phyloP scores from a whole-genome alignment of 2,329 filamentous ascomycete genomes.

The Coniella lustricola region DNA sequence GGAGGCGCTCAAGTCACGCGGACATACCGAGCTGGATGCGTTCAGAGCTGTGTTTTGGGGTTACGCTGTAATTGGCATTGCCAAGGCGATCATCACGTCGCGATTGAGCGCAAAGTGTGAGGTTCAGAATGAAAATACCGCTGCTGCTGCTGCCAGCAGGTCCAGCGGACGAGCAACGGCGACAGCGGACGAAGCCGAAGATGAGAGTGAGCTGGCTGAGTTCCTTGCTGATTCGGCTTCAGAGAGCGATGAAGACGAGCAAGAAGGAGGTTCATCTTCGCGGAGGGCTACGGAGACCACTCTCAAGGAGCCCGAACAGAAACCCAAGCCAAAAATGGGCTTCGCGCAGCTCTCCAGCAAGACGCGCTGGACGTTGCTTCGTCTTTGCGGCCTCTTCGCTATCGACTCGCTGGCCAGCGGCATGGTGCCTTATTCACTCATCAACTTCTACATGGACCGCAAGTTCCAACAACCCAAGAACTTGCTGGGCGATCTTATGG shows the following conservation, averaged over 20 bases:
- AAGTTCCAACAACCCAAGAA: conserved; percentile 35
- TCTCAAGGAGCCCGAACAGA: too few relatives aligned
- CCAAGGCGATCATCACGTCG: conserved; percentile 49
- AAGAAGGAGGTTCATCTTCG: not conserved
- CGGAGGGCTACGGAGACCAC: too few relatives aligned
- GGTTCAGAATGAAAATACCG: conserved; percentile 15
- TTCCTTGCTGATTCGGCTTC: not conserved
- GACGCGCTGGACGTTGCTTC: conserved; percentile 32
- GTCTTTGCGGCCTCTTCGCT: conserved; percentile 60
- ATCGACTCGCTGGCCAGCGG: conserved; percentile 66
- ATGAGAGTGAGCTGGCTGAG: conserved; percentile 15
- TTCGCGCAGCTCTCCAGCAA: conserved; percentile 1
- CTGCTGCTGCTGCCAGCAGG: conserved; percentile 14
- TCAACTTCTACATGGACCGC: conserved; percentile 15
- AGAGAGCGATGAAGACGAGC: not conserved
- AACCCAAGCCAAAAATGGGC: conserved; percentile 8
- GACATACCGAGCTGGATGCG: conserved; percentile 38
- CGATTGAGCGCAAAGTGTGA: conserved; percentile 30
- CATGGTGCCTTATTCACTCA: conserved; percentile 44
- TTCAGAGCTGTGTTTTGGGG: conserved; percentile 51
- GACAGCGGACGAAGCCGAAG: conserved; percentile 23
- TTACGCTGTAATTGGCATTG: conserved; percentile 48
- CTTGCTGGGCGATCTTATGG: conserved; percentile 47
- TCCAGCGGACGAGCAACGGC: not conserved
- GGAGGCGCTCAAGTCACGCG: conserved; percentile 36